A percentile compares a stretch with the other conserved stretches of the same genome.
Evolutionary conservation across 148 eudicot genomes (phyloP).

Genomic region (Polygonum maritimum): DNA sequence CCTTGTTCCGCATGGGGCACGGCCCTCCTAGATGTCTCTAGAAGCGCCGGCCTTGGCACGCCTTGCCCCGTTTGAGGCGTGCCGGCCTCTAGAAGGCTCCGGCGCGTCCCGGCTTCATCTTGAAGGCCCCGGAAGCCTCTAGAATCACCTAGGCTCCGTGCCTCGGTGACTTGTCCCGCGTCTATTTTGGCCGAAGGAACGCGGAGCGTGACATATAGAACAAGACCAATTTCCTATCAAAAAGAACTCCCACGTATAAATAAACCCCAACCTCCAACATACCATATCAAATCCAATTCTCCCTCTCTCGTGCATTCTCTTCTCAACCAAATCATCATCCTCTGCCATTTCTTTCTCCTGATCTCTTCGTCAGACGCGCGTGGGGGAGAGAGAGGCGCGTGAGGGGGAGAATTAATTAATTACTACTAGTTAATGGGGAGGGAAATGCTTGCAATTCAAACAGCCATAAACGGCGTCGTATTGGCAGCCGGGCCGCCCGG

Average conservation of each 20-base stretch:
- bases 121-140: too few relatives aligned
- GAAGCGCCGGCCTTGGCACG: too few relatives aligned
- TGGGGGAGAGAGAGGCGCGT: background rate
- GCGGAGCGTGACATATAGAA: too few relatives aligned
- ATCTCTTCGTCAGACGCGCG: background rate
- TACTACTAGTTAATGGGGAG: background rate
- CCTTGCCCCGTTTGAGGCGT: too few relatives aligned
- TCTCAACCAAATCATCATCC: background rate
- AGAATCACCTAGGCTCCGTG: too few relatives aligned
- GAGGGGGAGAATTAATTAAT: background rate
- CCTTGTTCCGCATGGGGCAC: too few relatives aligned
- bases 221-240: background rate
- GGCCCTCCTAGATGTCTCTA: too few relatives aligned
- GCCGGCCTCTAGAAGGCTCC: too few relatives aligned
- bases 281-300: background rate
- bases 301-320: background rate
- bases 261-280: background rate
- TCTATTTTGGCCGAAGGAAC: too few relatives aligned
- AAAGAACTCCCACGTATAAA: too few relatives aligned
- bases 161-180: too few relatives aligned
- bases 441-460: slow-evolving; percentile 2
- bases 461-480: slow-evolving; percentile 1
- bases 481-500: background rate
- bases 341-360: slow-evolving; percentile 4
- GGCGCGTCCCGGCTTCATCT: too few relatives aligned